Conservation (phyloP, 352 stramenopile genomes). For the Globisporangium solare region DNA sequence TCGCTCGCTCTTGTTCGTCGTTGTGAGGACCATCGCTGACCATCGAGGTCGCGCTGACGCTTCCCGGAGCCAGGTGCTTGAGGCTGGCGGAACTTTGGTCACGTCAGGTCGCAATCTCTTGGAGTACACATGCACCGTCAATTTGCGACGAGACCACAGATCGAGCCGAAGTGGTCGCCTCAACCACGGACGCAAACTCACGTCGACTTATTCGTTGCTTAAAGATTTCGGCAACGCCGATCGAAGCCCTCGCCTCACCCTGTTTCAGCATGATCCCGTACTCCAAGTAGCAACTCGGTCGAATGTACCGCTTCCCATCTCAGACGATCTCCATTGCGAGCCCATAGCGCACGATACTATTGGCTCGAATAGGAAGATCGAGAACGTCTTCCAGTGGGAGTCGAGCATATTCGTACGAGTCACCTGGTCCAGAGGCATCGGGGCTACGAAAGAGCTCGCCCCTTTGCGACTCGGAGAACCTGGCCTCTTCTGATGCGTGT, state of each 20-base stretch:
- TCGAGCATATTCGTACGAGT: constrained; percentile 13
- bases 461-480: too few species aligned
- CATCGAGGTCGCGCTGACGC: too few species aligned
- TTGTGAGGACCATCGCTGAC: too few species aligned
- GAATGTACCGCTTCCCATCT: constrained; percentile 20
- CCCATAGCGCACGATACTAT: constrained; percentile 20
- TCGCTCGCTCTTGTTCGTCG: too few species aligned
- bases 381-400: constrained; percentile 22
- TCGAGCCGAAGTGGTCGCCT: not conserved
- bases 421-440: too few species aligned
- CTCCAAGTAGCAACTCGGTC: constrained; percentile 29
- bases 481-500: too few species aligned
- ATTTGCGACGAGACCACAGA: not conserved
- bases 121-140: too few species aligned
- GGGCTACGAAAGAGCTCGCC: too few species aligned
- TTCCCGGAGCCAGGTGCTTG: too few species aligned
- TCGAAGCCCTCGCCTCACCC: constrained; percentile 7
- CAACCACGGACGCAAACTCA: not conserved
- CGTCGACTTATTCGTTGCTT: not conserved
- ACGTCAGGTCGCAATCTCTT: too few species aligned
- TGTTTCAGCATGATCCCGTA: constrained; percentile 31
- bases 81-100: too few species aligned
- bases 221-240: constrained; percentile 10
- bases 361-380: constrained; percentile 19
- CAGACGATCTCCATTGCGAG: constrained; percentile 26